These are phyloP conservation scores for Exidia glandulosa DNA, from an alignment of 768 basidiomycete genomes.

Conservation along the genomic window DNA sequence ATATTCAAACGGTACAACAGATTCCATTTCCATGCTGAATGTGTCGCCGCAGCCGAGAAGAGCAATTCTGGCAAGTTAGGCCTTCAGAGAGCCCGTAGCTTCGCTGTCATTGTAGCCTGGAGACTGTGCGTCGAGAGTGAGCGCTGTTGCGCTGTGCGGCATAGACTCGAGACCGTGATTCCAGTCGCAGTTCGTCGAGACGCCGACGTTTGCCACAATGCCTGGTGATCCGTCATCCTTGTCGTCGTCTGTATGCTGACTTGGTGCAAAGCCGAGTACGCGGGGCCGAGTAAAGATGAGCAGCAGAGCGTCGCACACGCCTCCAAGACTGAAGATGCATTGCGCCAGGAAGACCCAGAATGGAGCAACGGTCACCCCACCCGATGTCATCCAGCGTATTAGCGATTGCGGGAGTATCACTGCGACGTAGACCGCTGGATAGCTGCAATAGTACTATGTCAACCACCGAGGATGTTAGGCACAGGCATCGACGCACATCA, in stretches of 20 bases:
- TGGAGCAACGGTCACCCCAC: background rate
- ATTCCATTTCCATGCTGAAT: too few species aligned
- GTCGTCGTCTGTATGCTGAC: background rate
- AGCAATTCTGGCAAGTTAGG: background rate
- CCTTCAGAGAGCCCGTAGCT: too few species aligned
- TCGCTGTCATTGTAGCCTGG: background rate
- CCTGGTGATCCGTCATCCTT: background rate
- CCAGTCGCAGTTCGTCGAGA: background rate
- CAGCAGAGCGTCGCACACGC: background rate
- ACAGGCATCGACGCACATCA: background rate
- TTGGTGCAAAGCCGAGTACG: background rate
- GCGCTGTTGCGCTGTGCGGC: background rate
- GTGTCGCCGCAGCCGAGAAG: too few species aligned
- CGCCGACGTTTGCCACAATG: background rate
- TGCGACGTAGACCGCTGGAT: background rate
- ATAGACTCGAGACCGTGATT: background rate
- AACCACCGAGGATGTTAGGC: background rate
- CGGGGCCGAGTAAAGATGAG: background rate
- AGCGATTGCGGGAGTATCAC: background rate
- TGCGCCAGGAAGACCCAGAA: background rate
- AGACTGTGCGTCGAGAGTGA: background rate
- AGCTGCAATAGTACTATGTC: background rate
- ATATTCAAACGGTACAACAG: too few species aligned
- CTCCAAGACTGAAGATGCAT: background rate
- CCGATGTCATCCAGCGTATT: background rate